Base-by-base conservation (phyloP, 495 filamentous ascomycete genomes). In the Penicillium pancosmium region DNA sequence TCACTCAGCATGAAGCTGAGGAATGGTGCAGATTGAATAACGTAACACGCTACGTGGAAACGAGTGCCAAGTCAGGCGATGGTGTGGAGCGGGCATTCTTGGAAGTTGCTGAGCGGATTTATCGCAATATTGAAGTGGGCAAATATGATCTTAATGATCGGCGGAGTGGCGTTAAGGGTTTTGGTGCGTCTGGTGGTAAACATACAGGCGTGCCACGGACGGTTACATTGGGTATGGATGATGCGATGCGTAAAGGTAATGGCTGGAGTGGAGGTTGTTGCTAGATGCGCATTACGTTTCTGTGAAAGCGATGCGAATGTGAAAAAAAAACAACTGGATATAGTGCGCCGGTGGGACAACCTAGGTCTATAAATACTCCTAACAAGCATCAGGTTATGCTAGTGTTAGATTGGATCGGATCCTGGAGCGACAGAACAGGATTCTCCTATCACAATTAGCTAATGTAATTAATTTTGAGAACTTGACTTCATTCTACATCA, bases 131-230 rank as follows among this genome's bases (percentile, higher is more conserved):
- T 56, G 91, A 96, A 75, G 86, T 88, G 21, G 94, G 94, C 3
- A 90, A 84, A 66, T 97, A 97, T 73, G 92, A 97, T 73, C 78
- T 98, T 61, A 95, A 96, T 73, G 94, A 97, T 75, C 84, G 92
- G 62, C 84, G 93, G 64, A 91, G 87, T 56, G 94, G 94, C n/a
- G 94, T 98, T 38, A 97, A 97, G 73, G 86, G 87, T 13, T 85
- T 84, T 34, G 83, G 84, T 15, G 83, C 80, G 18, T 81, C 81
- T 11, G 83, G 80, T 4, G 66, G 72, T 49, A 38, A 69, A 63
- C 67, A 73, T 46, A 59, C 70, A 38, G 69, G 75, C 54, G 25
- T 72, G 8, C 79, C 77, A 10, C 77, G 78, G 65, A 84, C 82
- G 1, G 77, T 87, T 35, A 84, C 83, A 46, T 61, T 87, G 62